Conservation (phyloP, 768 basidiomycete genomes). For the Termitomyces sp. region DNA sequence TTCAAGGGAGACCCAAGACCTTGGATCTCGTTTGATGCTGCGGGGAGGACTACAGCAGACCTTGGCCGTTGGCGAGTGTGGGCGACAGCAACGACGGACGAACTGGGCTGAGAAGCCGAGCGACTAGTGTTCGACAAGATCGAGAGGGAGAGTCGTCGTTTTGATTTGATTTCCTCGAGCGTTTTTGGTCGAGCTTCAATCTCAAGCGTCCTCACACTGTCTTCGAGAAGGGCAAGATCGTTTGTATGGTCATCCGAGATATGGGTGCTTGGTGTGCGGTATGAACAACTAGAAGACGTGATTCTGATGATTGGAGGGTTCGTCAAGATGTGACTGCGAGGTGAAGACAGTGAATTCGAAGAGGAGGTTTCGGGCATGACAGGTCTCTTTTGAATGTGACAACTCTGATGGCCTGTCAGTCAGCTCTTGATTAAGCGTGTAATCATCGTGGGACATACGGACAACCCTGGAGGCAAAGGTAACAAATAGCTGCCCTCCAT, state of each 20-base stretch:
- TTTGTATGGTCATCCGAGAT: neutral
- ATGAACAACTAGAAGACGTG: slow-evolving; percentile 15
- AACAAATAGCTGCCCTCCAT: neutral
- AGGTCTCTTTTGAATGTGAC: slow-evolving; percentile 12
- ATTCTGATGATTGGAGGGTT: slow-evolving; percentile 14
- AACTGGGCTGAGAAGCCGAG: slow-evolving; percentile 13
- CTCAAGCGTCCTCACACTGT: neutral
- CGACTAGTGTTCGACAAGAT: slow-evolving; percentile 15
- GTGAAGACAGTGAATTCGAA: slow-evolving; percentile 2
- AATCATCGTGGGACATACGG: slow-evolving; percentile 9
- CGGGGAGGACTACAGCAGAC: slow-evolving; percentile 4
- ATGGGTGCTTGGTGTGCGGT: neutral
- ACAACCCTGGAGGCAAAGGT: slow-evolving; percentile 22
- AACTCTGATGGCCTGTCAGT: slow-evolving; percentile 3
- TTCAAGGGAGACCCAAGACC: neutral
- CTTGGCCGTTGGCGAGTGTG: slow-evolving; percentile 3
- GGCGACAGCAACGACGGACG: slow-evolving; percentile 10
- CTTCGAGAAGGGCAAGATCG: neutral
- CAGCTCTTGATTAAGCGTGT: neutral
- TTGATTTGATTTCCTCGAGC: slow-evolving; percentile 30
- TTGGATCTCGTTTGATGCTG: neutral
- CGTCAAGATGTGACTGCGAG: neutral
- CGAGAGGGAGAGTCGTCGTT: slow-evolving; percentile 30
- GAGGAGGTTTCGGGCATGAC: slow-evolving; percentile 13
- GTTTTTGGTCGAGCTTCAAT: slow-evolving; percentile 21